Conservation (phyloP, 345 rosid species). For the Crucihimalaya himalaica region DNA sequence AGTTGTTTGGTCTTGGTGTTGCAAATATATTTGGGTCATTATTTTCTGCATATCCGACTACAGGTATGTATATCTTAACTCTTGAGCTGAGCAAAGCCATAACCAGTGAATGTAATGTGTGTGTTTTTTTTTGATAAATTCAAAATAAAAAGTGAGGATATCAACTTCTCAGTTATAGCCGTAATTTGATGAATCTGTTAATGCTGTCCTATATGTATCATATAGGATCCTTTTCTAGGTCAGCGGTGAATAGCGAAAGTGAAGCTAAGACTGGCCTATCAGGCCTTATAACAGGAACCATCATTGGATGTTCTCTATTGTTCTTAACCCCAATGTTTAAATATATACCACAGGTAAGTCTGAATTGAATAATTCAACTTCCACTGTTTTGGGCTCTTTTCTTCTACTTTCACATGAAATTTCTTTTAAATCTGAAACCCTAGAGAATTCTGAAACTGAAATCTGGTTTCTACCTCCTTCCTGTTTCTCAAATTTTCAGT, state of each 20-base stretch:
- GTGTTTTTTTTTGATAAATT: not conserved
- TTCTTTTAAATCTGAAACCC: not conserved
- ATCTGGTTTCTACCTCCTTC: conserved; percentile 8
- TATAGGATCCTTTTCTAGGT: conserved; percentile 96
- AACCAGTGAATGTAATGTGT: conserved; percentile 2
- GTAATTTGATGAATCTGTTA: not conserved
- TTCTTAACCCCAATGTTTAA: conserved; percentile 85
- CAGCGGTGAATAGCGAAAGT: conserved; percentile 96
- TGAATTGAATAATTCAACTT: conserved; percentile 40
- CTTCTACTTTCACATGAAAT: not conserved
- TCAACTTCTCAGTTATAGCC: not conserved
- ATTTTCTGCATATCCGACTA: conserved; percentile 88
- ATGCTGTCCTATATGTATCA: conserved; percentile 29
- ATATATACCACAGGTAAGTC: conserved; percentile 84
- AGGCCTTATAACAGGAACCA: conserved; percentile 75
- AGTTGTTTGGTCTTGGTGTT: conserved; percentile 95
- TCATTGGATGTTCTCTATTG: conserved; percentile 83
- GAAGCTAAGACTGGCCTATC: conserved; percentile 94
- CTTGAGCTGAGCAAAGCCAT: conserved; percentile 16
- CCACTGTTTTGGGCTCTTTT: not conserved
- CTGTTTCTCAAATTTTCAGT: conserved; percentile 53
- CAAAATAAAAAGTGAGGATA: not conserved
- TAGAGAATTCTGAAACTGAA: not conserved
- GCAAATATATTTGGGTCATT: conserved; percentile 84
- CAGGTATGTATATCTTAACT: conserved; percentile 54